These are phyloP conservation scores for Tylopilus vinaceipallidus DNA, from an alignment of 768 basidiomycete species.

Conservation along the genomic window DNA sequence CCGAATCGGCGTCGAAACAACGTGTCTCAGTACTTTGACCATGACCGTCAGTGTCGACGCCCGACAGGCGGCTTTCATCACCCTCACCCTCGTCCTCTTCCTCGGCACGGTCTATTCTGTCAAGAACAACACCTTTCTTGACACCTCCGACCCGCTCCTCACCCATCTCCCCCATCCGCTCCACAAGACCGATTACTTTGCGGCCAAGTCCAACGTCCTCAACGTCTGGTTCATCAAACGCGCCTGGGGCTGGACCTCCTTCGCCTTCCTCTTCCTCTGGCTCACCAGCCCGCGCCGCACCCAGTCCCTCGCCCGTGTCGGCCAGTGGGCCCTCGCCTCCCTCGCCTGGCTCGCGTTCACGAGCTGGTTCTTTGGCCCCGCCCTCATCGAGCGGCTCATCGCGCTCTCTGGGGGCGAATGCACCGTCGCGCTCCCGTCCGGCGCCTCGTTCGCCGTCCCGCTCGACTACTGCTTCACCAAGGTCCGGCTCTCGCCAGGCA, in stretches of 20 bases:
- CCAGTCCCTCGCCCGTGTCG: conserved; percentile 42
- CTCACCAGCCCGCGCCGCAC: conserved; percentile 49
- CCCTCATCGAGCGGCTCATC: conserved; percentile 65
- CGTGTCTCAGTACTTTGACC: background rate
- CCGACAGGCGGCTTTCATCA: conserved; percentile 36
- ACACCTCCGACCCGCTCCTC: conserved; percentile 79
- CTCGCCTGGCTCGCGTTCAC: conserved; percentile 73
- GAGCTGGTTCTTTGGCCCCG: conserved; percentile 86
- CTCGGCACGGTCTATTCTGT: conserved; percentile 69
- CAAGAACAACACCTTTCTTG: conserved; percentile 65
- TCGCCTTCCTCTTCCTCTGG: conserved; percentile 58
- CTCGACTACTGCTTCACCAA: conserved; percentile 53
- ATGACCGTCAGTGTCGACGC: conserved; percentile 22
- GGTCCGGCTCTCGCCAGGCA: conserved; percentile 49
- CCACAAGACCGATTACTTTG: conserved; percentile 65
- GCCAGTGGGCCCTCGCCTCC: conserved; percentile 59
- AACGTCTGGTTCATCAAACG: conserved; percentile 89
- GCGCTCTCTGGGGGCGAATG: conserved; percentile 75
- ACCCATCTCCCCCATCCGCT: conserved; percentile 70
- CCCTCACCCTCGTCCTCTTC: conserved; percentile 47
- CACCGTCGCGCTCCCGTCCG: conserved; percentile 58
- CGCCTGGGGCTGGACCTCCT: conserved; percentile 89
- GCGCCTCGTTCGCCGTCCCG: conserved; percentile 53
- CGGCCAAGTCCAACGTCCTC: conserved; percentile 74
- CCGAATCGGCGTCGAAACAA: background rate